Conservation (phyloP, 352 stramenopile genomes). For the Pythium chondricola region DNA sequence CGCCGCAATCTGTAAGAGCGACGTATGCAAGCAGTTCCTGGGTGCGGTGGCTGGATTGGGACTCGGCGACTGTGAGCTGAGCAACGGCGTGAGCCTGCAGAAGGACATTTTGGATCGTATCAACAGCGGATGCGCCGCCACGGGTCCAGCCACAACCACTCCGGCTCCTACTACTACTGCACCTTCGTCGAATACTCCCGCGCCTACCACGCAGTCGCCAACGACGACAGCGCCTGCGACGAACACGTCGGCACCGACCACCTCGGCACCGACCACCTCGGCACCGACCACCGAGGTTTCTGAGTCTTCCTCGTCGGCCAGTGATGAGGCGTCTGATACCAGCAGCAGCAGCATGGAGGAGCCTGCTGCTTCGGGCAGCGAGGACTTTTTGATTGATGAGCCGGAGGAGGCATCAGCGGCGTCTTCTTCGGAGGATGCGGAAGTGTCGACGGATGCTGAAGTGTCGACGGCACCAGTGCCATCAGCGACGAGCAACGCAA, state of each 20-base stretch:
- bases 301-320: neutral
- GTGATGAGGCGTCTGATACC: neutral
- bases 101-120: slow-evolving; percentile 13
- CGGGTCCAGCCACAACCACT: neutral
- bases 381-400: neutral
- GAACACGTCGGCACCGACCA: neutral
- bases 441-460: neutral
- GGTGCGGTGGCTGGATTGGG: slow-evolving; percentile 1
- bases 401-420: neutral
- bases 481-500: neutral
- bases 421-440: neutral
- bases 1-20: slow-evolving; percentile 13
- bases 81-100: slow-evolving; percentile 12
- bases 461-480: neutral
- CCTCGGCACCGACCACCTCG: neutral
- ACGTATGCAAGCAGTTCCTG: slow-evolving; percentile 15
- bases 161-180: neutral
- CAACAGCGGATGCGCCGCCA: slow-evolving; percentile 6
- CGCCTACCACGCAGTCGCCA: neutral
- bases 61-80: slow-evolving; percentile 15
- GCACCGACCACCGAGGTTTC: neutral
- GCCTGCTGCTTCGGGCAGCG: neutral
- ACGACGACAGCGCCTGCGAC: neutral
- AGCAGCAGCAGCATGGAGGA: neutral
- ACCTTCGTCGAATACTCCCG: neutral